Percentiles rank a stretch among this genome's conserved stretches.
phyloP scores from a whole-genome alignment of 2,329 filamentous ascomycete species.

The Sporothrix euskadiensis region DNA sequence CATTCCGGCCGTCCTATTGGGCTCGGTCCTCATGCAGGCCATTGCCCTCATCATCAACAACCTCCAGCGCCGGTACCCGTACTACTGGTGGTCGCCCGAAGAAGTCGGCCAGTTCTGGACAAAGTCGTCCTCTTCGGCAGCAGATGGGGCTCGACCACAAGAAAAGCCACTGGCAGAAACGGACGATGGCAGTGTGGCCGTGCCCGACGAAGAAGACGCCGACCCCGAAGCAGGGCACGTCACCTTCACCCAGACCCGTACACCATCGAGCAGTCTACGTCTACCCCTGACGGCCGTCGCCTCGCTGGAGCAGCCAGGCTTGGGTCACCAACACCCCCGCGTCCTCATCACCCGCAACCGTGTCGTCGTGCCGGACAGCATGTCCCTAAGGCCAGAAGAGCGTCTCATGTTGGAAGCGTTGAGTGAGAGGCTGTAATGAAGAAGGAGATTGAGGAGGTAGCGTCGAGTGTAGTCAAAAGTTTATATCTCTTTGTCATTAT shows the following conservation, averaged over 20 bases:
- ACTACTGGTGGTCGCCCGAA: constrained; percentile 68
- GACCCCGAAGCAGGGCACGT: constrained; percentile 14
- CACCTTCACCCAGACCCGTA: constrained; percentile 3
- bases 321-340: not conserved
- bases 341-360: constrained; percentile 20
- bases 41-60: constrained; percentile 69
- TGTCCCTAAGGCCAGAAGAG: constrained; percentile 29
- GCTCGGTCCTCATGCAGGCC: constrained; percentile 60
- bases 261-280: not conserved
- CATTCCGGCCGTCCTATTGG: constrained; percentile 63
- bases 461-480: not conserved
- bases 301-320: not conserved
- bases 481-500: not conserved
- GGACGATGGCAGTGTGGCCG: not conserved
- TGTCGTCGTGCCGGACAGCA: constrained; percentile 23
- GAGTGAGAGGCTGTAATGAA: constrained; percentile 23
- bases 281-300: not conserved
- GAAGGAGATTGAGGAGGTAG: not conserved
- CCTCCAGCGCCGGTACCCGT: constrained; percentile 63
- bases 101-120: constrained; percentile 37
- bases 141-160: not conserved
- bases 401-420: constrained; percentile 25
- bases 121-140: constrained; percentile 26
- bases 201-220: not conserved
- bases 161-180: not conserved